A percentile compares a stretch with the other conserved stretches of the same genome.
Conservation (phyloP, 139 green algal species). For the Picochlorum sp. region DNA sequence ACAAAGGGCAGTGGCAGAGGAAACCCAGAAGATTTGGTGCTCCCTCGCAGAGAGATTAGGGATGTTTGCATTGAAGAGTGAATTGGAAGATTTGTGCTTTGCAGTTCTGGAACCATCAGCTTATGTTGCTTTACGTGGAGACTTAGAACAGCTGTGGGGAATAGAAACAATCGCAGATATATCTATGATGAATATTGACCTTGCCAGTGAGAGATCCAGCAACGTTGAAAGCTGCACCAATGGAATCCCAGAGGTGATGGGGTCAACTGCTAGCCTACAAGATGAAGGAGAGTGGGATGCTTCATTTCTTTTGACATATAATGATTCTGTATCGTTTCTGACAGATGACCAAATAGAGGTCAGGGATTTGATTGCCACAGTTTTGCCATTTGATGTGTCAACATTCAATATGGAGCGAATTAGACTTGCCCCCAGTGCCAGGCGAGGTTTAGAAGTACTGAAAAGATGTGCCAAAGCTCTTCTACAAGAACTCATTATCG, state of each 20-base stretch:
- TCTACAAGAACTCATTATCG: conserved; percentile 43
- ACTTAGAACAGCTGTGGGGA: conserved; percentile 43
- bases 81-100: conserved; percentile 97
- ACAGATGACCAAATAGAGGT: conserved; percentile 22
- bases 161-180: conserved; percentile 9
- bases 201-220: no score
- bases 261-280: background rate
- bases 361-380: conserved; percentile 39
- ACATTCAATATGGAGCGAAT: conserved; percentile 50
- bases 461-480: conserved; percentile 39
- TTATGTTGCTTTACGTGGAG: conserved; percentile 44
- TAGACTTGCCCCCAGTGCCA: conserved; percentile 7
- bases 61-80: conserved; percentile 70
- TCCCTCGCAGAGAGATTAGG: conserved; percentile 85
- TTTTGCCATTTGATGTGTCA: conserved; percentile 78
- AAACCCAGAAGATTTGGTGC: conserved; percentile 87
- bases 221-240: background rate
- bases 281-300: background rate
- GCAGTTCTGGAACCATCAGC: conserved; percentile 66
- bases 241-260: conserved; percentile 3
- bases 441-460: conserved; percentile 39
- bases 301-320: background rate
- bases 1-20: conserved; percentile 61
- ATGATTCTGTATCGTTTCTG: background rate
- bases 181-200: conserved; percentile 7